Evolutionary conservation across 2,329 filamentous ascomycete genomes (phyloP).

Genomic region (Verticillium klebahnii): DNA sequence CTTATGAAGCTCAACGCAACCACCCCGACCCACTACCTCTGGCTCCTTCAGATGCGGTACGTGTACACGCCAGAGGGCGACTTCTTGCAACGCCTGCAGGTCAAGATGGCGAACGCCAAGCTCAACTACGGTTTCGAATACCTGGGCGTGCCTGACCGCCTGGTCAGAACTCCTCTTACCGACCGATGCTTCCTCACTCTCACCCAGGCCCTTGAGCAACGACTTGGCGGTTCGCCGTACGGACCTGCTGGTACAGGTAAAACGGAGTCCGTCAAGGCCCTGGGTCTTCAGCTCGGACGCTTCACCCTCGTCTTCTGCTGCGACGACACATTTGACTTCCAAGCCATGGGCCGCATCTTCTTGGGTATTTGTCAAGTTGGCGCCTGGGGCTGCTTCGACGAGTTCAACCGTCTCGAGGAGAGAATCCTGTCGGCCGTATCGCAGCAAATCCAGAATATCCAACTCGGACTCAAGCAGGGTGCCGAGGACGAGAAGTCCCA

Average conservation of each 20-base stretch:
- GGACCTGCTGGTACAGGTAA: conserved; percentile 97
- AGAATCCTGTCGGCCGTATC: conserved; percentile 96
- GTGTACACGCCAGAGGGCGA: conserved; percentile 81
- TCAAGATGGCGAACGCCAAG: conserved; percentile 95
- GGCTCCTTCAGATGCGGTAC: conserved; percentile 97
- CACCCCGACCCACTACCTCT: conserved; percentile 77
- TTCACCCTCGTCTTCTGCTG: conserved; percentile 99
- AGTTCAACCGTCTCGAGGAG: conserved; percentile 99
- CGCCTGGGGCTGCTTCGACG: conserved; percentile 99
- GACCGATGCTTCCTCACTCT: conserved; percentile 98
- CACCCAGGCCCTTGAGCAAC: conserved; percentile 91
- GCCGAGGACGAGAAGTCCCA: conserved; percentile 77
- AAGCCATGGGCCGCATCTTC: conserved; percentile 99
- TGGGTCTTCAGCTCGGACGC: conserved; percentile 91
- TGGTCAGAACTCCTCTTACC: conserved; percentile 93
- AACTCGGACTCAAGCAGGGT: conserved; percentile 85
- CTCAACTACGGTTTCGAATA: conserved; percentile 98
- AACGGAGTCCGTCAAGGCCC: conserved; percentile 96
- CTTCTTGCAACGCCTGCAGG: conserved; percentile 72
- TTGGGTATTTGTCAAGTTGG: conserved; percentile 98
- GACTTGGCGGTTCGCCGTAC: conserved; percentile 93
- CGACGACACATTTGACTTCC: conserved; percentile 99
- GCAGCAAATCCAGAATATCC: conserved; percentile 99
- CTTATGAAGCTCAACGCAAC: conserved; percentile 72
- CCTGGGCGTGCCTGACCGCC: conserved; percentile 88